A percentile compares a stretch with the other conserved stretches of the same genome.
Evolutionary conservation across 331 rosid genomes (phyloP).

Genomic region (Phaseolus coccineus): DNA sequence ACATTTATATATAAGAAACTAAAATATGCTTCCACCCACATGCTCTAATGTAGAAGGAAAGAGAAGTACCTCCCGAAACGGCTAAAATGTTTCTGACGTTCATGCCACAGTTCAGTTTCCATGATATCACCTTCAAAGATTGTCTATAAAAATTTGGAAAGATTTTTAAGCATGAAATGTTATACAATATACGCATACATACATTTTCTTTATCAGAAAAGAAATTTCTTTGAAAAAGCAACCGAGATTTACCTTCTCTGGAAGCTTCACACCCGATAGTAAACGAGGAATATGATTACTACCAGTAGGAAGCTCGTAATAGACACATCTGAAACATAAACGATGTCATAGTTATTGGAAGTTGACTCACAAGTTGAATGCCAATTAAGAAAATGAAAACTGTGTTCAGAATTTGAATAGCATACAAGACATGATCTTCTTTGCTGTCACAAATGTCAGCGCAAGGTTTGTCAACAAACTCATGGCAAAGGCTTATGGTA

Average conservation of each 20-base stretch:
- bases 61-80: slow-evolving; percentile 39
- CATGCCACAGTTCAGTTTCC: slow-evolving; percentile 61
- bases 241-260: slow-evolving; percentile 45
- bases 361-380: not conserved
- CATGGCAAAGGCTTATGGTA: slow-evolving; percentile 16
- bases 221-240: not conserved
- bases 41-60: not conserved
- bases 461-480: not conserved
- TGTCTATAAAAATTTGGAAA: slow-evolving; percentile 38
- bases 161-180: not conserved
- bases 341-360: not conserved
- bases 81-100: slow-evolving; percentile 8
- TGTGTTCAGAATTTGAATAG: not conserved
- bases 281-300: slow-evolving; percentile 34
- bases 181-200: not conserved
- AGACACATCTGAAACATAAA: slow-evolving; percentile 47
- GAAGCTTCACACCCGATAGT: slow-evolving; percentile 41
- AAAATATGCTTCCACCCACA: not conserved
- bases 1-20: not conserved
- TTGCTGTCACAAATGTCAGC: not conserved
- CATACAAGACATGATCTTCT: slow-evolving; percentile 53
- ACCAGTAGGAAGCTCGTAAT: slow-evolving; percentile 39
- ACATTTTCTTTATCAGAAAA: not conserved
- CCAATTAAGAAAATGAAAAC: not conserved
- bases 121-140: slow-evolving; percentile 43